Percentiles rank a stretch among this genome's conserved stretches.
These are phyloP conservation scores for Niveomyces coronatus DNA, from an alignment of 2,329 filamentous ascomycete genomes.

Conservation along the genomic window DNA sequence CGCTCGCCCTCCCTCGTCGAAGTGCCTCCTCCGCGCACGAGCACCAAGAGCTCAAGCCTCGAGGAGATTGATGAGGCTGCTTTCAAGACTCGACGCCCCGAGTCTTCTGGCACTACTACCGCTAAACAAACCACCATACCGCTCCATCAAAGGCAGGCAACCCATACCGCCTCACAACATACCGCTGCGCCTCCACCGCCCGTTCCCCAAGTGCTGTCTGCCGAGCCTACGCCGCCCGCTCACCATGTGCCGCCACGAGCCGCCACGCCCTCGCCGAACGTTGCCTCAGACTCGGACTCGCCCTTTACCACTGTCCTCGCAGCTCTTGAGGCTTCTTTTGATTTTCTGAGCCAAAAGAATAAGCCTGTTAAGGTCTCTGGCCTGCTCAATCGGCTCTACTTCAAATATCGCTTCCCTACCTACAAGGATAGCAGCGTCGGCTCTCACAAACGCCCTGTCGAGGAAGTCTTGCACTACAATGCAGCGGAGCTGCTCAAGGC, in stretches of 20 bases:
- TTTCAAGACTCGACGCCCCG: not conserved
- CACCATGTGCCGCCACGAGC: no score
- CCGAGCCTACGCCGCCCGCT: no score
- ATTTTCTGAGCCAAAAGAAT: slow-evolving; percentile 7
- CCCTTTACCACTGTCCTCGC: slow-evolving; percentile 4
- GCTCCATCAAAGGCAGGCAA: not conserved
- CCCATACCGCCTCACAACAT: not conserved
- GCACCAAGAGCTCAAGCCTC: slow-evolving; percentile 11
- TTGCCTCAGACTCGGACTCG: not conserved
- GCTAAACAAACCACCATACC: slow-evolving; percentile 2
- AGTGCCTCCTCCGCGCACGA: not conserved
- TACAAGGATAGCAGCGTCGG: slow-evolving; percentile 17
- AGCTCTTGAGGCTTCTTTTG: not conserved
- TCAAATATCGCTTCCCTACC: slow-evolving; percentile 21
- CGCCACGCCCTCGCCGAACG: no score
- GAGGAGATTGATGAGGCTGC: slow-evolving; percentile 8
- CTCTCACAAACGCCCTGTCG: slow-evolving; percentile 30
- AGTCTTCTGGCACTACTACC: not conserved
- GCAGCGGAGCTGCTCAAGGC: slow-evolving; percentile 27
- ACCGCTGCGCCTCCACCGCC: not conserved
- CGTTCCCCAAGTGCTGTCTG: no score
- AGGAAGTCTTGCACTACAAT: slow-evolving; percentile 36
- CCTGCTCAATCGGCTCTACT: slow-evolving; percentile 23
- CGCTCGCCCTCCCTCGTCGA: slow-evolving; percentile 5
- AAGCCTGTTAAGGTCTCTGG: slow-evolving; percentile 14